Conservation (phyloP, 441 rosid genomes). For the Geranium incanum region DNA sequence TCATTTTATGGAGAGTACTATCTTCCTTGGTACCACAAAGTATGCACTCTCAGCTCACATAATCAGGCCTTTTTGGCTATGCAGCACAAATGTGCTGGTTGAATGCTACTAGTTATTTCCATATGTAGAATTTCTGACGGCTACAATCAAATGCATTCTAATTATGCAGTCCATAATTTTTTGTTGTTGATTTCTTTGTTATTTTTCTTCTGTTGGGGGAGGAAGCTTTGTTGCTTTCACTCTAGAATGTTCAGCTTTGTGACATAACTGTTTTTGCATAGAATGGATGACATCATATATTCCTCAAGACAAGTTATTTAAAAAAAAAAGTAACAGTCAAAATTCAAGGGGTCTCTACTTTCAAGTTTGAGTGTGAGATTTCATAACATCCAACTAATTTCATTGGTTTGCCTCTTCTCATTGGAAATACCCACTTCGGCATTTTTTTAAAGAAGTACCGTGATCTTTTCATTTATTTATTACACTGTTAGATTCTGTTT, state of each 20-base stretch:
- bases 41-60: background rate
- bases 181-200: background rate
- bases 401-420: background rate
- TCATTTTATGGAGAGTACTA: background rate
- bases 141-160: background rate
- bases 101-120: background rate
- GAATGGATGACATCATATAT: constrained; percentile 4
- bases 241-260: background rate
- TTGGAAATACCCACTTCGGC: background rate
- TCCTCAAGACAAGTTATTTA: background rate
- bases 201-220: background rate
- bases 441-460: background rate
- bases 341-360: background rate
- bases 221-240: background rate
- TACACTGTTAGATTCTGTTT: background rate
- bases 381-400: background rate
- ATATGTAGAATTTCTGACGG: background rate
- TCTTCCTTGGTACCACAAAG: background rate
- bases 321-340: background rate
- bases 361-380: background rate
- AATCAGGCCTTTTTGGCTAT: background rate
- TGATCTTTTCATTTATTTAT: background rate
- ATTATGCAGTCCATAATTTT: background rate
- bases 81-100: background rate
- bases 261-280: background rate